A percentile compares a stretch with the other conserved stretches of the same genome.
Evolutionary conservation across 2,329 filamentous ascomycete species (phyloP).

Genomic region (Myriosclerotinia duriaeana): DNA sequence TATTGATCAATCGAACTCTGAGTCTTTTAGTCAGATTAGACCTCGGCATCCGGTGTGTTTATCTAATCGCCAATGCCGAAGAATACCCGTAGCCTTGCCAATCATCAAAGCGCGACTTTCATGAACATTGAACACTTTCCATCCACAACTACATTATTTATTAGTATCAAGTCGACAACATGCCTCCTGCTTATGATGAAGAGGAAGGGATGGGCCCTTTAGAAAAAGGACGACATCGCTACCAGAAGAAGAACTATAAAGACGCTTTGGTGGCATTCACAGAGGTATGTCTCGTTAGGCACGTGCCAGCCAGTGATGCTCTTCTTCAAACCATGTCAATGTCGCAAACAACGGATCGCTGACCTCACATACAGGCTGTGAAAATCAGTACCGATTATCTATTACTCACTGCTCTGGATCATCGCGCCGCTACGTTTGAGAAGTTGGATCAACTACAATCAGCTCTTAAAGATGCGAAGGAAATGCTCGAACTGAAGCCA

Average conservation of each 20-base stretch:
- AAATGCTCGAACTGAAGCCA: slow-evolving; percentile 40
- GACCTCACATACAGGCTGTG: slow-evolving; percentile 32
- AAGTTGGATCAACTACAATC: slow-evolving; percentile 36
- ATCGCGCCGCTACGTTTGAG: slow-evolving; percentile 41
- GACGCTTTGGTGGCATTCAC: slow-evolving; percentile 36
- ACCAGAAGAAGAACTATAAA: slow-evolving; percentile 37
- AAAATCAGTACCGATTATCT: slow-evolving; percentile 33
- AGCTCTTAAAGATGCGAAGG: slow-evolving; percentile 39
- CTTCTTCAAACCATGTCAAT: not conserved
- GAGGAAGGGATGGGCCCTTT: slow-evolving; percentile 36
- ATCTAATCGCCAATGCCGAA: not conserved
- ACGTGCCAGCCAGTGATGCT: not conserved
- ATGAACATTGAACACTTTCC: not conserved
- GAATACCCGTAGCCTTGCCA: not conserved
- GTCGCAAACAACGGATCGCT: slow-evolving; percentile 12
- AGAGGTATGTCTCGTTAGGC: slow-evolving; percentile 29
- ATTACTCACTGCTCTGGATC: slow-evolving; percentile 39
- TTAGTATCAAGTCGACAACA: not conserved
- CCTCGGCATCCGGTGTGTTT: slow-evolving; percentile 15
- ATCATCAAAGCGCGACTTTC: not conserved
- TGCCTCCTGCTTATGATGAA: slow-evolving; percentile 20
- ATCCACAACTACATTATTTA: not conserved
- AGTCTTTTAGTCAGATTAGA: not conserved
- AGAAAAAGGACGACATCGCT: slow-evolving; percentile 36
- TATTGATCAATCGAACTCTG: not conserved